These are phyloP conservation scores for Calycina marina DNA, from an alignment of 2,329 filamentous ascomycete species.

Conservation along the genomic window DNA sequence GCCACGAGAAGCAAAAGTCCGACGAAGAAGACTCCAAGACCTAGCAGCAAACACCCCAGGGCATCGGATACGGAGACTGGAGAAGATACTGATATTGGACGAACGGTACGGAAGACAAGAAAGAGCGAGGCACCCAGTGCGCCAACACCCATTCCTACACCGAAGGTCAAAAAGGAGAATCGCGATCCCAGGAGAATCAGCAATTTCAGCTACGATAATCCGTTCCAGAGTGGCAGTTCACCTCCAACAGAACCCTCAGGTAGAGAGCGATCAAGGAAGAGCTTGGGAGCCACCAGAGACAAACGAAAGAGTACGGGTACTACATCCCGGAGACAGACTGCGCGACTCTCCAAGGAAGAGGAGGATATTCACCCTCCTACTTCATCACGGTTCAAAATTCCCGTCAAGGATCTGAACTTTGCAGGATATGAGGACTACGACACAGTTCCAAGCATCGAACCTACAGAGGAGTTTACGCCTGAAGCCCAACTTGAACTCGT, in stretches of 20 bases:
- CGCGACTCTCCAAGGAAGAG: constrained; percentile 27
- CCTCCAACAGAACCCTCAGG: constrained; percentile 37
- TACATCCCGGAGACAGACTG: constrained; percentile 35
- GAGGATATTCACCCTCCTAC: constrained; percentile 37
- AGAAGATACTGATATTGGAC: constrained; percentile 27
- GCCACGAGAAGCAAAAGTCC: constrained; percentile 19
- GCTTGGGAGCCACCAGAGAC: constrained; percentile 24
- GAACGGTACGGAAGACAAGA: constrained; percentile 34
- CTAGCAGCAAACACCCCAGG: constrained; percentile 38
- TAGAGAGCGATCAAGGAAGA: constrained; percentile 32
- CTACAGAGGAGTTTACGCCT: constrained; percentile 86
- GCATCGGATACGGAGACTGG: constrained; percentile 35
- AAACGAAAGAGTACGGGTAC: constrained; percentile 23
- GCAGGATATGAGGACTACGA: constrained; percentile 22
- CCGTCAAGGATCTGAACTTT: constrained; percentile 29
- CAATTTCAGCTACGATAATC: constrained; percentile 80
- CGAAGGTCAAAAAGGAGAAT: constrained; percentile 40
- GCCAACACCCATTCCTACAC: constrained; percentile 15
- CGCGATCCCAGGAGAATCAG: constrained; percentile 31
- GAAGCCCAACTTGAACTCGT: constrained; percentile 74
- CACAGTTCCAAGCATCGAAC: constrained; percentile 33
- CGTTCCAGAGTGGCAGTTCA: constrained; percentile 78
- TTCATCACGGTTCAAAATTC: constrained; percentile 39
- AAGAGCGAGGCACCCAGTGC: constrained; percentile 30
- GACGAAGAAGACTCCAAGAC: constrained; percentile 38